Percentiles rank a stretch among this genome's conserved stretches.
These are phyloP conservation scores for Phaeosphaeriaceae sp. DNA, from an alignment of 2,329 filamentous ascomycete species.

Conservation along the genomic window DNA sequence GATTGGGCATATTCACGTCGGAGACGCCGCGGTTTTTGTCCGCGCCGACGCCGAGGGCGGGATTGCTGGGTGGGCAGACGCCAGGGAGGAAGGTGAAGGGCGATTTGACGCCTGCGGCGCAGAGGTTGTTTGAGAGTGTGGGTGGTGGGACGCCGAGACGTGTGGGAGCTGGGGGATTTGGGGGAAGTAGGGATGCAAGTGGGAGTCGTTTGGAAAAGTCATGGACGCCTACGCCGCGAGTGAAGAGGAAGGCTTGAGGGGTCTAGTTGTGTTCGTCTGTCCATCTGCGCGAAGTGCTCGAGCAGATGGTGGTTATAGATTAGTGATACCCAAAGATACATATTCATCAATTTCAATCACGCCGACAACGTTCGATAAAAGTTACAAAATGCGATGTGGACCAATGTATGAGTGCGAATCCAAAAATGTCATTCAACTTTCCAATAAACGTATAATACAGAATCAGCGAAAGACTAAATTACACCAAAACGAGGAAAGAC, in stretches of 20 bases:
- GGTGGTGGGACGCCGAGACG: conserved; percentile 44
- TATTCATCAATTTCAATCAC: background rate
- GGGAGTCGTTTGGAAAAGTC: conserved; percentile 18
- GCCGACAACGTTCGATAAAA: too few species aligned
- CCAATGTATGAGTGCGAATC: too few species aligned
- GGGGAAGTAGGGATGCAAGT: conserved; percentile 23
- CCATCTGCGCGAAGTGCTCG: conserved; percentile 35
- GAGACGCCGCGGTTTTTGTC: conserved; percentile 71
- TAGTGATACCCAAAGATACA: background rate
- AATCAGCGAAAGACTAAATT: background rate
- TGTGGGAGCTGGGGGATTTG: conserved; percentile 27
- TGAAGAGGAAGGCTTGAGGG: conserved; percentile 25
- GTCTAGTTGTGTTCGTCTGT: background rate
- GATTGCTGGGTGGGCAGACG: conserved; percentile 58
- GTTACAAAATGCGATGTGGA: too few species aligned
- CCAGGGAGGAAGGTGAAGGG: conserved; percentile 61
- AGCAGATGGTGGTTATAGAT: conserved; percentile 9
- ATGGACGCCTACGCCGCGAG: conserved; percentile 40
- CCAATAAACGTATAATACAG: background rate
- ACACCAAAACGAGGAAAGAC: background rate
- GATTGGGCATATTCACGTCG: conserved; percentile 37
- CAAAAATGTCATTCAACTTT: background rate
- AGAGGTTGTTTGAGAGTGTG: conserved; percentile 53
- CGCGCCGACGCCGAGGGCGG: conserved; percentile 75
- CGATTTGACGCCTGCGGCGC: conserved; percentile 73